A percentile compares a stretch with the other conserved stretches of the same genome.
Evolutionary conservation across 345 rosid genomes (phyloP).

Genomic region (Camelina hispida): DNA sequence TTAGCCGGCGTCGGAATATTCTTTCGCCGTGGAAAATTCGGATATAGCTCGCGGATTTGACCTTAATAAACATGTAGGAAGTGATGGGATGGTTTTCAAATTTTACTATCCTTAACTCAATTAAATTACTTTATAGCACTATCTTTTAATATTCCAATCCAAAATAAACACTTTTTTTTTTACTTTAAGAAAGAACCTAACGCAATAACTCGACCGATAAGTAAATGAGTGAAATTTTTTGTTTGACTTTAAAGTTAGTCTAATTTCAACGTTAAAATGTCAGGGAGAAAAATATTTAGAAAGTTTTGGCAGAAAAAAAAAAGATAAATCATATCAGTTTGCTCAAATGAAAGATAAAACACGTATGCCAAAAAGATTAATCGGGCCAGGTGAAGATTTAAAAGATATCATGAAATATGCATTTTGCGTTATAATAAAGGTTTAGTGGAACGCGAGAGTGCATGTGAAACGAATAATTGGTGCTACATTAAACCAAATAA

Average conservation of each 20-base stretch:
- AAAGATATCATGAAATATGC: conserved; percentile 1
- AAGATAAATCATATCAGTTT: background rate
- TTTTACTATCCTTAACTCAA: background rate
- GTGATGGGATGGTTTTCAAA: conserved; percentile 4
- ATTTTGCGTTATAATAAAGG: conserved; percentile 22
- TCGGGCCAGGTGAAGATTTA: background rate
- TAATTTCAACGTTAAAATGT: background rate
- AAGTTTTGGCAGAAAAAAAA: background rate
- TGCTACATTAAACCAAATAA: conserved; percentile 23
- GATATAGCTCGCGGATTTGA: conserved; percentile 15
- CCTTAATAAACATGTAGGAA: conserved; percentile 22
- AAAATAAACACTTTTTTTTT: conserved; percentile 26
- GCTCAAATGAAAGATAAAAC: background rate
- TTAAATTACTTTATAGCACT: conserved; percentile 17
- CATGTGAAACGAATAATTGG: conserved; percentile 44
- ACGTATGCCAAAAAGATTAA: background rate
- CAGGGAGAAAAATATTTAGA: background rate
- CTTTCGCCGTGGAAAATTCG: conserved; percentile 18
- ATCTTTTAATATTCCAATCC: background rate
- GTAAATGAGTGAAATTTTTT: conserved; percentile 12
- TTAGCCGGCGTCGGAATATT: conserved; percentile 40
- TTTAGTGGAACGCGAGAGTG: conserved; percentile 28
- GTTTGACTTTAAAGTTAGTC: conserved; percentile 14
- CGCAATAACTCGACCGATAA: conserved; percentile 37
- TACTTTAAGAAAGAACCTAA: conserved; percentile 27